phyloP scores from a whole-genome alignment of 192 early-diverging fungal genomes.

The Haplosporangium gracile region DNA sequence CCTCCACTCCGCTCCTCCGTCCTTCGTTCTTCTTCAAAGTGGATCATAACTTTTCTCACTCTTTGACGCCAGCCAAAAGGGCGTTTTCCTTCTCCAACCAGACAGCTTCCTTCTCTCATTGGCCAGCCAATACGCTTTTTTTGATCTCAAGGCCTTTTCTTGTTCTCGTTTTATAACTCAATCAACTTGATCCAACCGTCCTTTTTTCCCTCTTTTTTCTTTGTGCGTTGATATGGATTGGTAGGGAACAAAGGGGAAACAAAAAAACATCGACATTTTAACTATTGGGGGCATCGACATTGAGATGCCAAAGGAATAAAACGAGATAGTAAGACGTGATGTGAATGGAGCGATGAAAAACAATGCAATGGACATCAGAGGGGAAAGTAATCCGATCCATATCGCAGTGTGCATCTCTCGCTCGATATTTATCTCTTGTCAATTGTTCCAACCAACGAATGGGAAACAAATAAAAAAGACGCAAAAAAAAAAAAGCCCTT shows the following conservation, averaged over 20 bases:
- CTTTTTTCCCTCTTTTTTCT: background rate
- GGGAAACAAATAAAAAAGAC: background rate
- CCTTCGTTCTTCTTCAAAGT: background rate
- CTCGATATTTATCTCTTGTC: background rate
- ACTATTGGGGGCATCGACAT: background rate
- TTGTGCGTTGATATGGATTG: too few relatives aligned
- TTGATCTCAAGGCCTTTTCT: background rate
- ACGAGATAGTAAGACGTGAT: background rate
- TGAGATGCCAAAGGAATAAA: background rate
- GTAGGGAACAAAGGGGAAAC: background rate
- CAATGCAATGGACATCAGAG: background rate
- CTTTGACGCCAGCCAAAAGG: slow-evolving; percentile 6
- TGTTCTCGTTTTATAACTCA: background rate
- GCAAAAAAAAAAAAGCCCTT: background rate
- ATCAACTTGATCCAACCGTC: background rate
- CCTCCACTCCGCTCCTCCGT: slow-evolving; percentile 5
- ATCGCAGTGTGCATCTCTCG: background rate
- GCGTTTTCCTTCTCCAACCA: background rate
- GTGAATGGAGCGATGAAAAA: background rate
- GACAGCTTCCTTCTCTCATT: background rate
- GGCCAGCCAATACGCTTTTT: background rate
- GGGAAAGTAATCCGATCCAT: background rate
- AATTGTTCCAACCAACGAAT: background rate
- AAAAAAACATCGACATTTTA: background rate
- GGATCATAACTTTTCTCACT: background rate